Evolutionary conservation across 73 alveolate genomes (phyloP), one percentile per base, ranked within the genome.

Genomic region (Symbiodinium pilosum): DNA sequence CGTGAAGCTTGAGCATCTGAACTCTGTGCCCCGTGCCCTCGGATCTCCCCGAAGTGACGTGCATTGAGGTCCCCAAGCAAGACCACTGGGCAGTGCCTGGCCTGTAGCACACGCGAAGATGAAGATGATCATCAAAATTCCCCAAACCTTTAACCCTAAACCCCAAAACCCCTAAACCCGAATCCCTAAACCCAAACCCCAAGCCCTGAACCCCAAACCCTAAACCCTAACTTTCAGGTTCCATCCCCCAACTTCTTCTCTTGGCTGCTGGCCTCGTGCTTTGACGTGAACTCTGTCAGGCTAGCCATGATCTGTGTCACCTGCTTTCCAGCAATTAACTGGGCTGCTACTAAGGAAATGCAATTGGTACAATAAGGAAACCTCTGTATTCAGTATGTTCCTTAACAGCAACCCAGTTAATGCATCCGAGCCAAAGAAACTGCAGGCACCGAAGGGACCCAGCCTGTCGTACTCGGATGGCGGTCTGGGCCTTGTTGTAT

Each of bases 231-330:
- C n/a, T n/a, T n/a, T n/a, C n/a, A n/a, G n/a, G n/a, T n/a, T n/a
- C n/a, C n/a, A n/a, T n/a, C n/a, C n/a, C n/a, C n/a, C n/a, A n/a
- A n/a, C n/a, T n/a, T n/a, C n/a, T n/a, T n/a, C n/a, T n/a, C n/a
- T n/a, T n/a, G n/a, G n/a, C n/a, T n/a, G 26, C 71, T 21, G 71
- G 85, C 95, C 44, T 64, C 36, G 52, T 88, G 86, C 52, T 56
- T 38, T 42, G 51, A 9, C 38, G 95, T 88, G 86, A 88, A 88
- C 44, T 39, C 44, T 24, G 95, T 88, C 86, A 88, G 42, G 38
- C 86, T 59, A 36, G 86, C 95, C 95, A 88, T 88, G 71, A 88
- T 88, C 95, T 88, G 95, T 52, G 95, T 88, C 95, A 88, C 95
- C 95, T 83, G 51, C 32, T 77, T 32, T 38, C 47, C 36, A 28